Conservation (phyloP, 2,329 filamentous ascomycete species). For the Xylariomycetidae sp. region DNA sequence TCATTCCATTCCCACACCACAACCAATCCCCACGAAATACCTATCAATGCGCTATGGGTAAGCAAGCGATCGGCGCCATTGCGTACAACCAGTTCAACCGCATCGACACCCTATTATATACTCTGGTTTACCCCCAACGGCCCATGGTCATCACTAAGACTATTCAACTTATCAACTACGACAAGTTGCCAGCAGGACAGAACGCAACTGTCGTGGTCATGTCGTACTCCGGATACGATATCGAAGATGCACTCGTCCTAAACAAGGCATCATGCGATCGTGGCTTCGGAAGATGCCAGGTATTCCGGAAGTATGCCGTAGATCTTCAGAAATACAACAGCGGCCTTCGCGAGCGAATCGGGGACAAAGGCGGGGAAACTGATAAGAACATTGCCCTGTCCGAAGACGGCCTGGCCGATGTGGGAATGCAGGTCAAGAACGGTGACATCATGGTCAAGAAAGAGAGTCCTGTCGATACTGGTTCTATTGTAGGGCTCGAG, state of each 20-base stretch:
- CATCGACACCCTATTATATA: slow-evolving; percentile 92
- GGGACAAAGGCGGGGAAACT: slow-evolving; percentile 57
- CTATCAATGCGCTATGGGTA: slow-evolving; percentile 99
- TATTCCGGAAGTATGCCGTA: slow-evolving; percentile 91
- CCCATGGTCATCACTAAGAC: slow-evolving; percentile 97
- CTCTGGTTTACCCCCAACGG: slow-evolving; percentile 95
- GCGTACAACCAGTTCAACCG: slow-evolving; percentile 97
- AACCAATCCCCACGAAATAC: slow-evolving; percentile 98
- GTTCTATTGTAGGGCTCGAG: slow-evolving; percentile 66
- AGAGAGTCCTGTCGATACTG: slow-evolving; percentile 74
- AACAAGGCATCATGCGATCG: slow-evolving; percentile 96
- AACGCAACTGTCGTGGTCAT: slow-evolving; percentile 98
- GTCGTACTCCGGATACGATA: slow-evolving; percentile 99
- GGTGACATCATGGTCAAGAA: slow-evolving; percentile 92
- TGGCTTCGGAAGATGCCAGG: slow-evolving; percentile 93
- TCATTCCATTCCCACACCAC: slow-evolving; percentile 97
- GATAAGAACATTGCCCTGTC: slow-evolving; percentile 70
- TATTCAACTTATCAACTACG: slow-evolving; percentile 94
- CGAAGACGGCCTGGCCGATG: slow-evolving; percentile 80
- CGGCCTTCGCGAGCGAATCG: slow-evolving; percentile 63
- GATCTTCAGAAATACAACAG: slow-evolving; percentile 88
- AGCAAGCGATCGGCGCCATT: slow-evolving; percentile 98
- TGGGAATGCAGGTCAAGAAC: slow-evolving; percentile 71
- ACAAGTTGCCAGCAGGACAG: slow-evolving; percentile 93
- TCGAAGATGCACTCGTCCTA: slow-evolving; percentile 92